phyloP scores from a whole-genome alignment of 139 green algal genomes.

The Pedinophyceae sp. region DNA sequence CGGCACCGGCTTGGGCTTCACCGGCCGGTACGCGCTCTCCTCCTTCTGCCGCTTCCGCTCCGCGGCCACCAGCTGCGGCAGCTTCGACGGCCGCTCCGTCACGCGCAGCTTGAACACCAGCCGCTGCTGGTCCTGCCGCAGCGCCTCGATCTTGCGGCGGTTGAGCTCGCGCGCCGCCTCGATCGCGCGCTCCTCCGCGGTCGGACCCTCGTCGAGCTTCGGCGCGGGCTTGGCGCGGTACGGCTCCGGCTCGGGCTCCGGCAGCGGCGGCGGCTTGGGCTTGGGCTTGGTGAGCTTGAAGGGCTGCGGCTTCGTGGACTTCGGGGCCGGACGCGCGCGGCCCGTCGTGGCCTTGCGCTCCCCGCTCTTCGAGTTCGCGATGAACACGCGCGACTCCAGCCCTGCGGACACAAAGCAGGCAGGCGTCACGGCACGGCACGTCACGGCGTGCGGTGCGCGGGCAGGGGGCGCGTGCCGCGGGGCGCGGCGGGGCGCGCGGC shows the following conservation, averaged over 20 bases:
- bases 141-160: constrained; percentile 3
- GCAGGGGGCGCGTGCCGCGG: too few relatives aligned
- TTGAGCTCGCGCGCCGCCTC: constrained; percentile 24
- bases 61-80: constrained; percentile 32
- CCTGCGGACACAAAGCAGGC: too few relatives aligned
- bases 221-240: constrained; percentile 19
- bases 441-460: too few relatives aligned
- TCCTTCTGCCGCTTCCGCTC: constrained; percentile 19
- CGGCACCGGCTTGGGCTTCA: constrained; percentile 19
- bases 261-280: constrained; percentile 35
- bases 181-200: constrained; percentile 37
- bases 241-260: constrained; percentile 20
- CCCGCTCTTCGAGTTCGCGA: constrained; percentile 5
- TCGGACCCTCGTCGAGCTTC: constrained; percentile 23
- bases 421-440: too few relatives aligned
- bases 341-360: not conserved
- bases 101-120: constrained; percentile 32
- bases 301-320: constrained; percentile 22
- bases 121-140: constrained; percentile 10
- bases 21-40: constrained; percentile 17
- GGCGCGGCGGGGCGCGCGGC: too few relatives aligned
- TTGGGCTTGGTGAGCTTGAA: constrained; percentile 47
- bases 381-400: too few relatives aligned
- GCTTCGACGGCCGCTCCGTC: constrained; percentile 40
- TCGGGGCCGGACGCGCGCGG: constrained; percentile 7